Percentiles rank a stretch among this genome's conserved stretches.
Conservation (phyloP, 164 flowering plant genomes). For the Tetrastigma voinierianum region DNA sequence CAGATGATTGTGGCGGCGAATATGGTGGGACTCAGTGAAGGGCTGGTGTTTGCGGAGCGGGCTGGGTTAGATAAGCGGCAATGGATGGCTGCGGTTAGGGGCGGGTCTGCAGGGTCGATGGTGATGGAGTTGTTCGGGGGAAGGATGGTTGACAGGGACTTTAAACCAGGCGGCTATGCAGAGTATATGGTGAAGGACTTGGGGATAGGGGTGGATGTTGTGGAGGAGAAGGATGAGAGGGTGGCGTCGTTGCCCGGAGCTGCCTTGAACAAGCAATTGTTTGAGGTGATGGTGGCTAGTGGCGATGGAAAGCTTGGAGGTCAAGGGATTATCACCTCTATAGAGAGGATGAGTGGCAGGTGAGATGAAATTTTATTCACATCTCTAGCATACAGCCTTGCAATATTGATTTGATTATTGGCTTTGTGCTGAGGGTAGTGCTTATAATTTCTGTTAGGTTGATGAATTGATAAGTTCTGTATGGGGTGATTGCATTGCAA, state of each 20-base stretch:
- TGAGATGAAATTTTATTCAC: constrained; percentile 7
- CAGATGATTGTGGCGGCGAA: constrained; percentile 61
- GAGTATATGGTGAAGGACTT: constrained; percentile 86
- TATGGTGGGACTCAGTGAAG: constrained; percentile 74
- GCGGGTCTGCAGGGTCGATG: constrained; percentile 74
- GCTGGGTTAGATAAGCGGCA: constrained; percentile 55
- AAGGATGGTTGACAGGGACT: constrained; percentile 72
- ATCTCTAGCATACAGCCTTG: too few relatives aligned
- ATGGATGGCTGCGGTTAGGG: constrained; percentile 47
- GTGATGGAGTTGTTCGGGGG: constrained; percentile 72
- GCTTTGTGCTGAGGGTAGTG: too few relatives aligned
- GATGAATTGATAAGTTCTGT: too few relatives aligned
- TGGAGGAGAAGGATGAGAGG: constrained; percentile 29
- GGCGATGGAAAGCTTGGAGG: constrained; percentile 75
- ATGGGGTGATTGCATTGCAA: too few relatives aligned
- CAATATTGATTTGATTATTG: too few relatives aligned
- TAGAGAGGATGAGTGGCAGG: constrained; percentile 41
- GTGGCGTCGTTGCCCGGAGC: constrained; percentile 70
- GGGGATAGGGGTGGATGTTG: constrained; percentile 71
- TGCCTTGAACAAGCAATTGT: constrained; percentile 63
- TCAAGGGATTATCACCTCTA: constrained; percentile 58
- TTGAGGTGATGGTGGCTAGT: constrained; percentile 63
- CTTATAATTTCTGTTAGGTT: too few relatives aligned
- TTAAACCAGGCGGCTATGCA: constrained; percentile 64
- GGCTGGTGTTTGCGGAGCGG: constrained; percentile 57